Percentiles rank a stretch among this genome's conserved stretches.
phyloP scores from a whole-genome alignment of 1,139 yeast species.

The Zhuliangozyma parablackwelliae region DNA sequence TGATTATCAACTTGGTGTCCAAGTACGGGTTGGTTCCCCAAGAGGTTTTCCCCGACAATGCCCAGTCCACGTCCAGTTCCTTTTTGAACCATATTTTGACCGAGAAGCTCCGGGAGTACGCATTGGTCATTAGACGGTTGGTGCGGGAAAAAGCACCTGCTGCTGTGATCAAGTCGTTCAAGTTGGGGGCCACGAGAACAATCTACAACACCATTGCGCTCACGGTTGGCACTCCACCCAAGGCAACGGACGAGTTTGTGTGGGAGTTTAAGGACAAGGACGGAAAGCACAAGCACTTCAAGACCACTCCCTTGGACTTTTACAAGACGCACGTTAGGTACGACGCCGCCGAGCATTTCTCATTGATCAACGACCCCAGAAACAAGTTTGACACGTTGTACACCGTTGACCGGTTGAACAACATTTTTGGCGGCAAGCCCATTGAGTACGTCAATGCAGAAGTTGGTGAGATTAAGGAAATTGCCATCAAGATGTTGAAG shows the following conservation, averaged over 20 bases:
- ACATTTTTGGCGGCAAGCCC: slow-evolving; percentile 61
- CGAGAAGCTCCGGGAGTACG: slow-evolving; percentile 71
- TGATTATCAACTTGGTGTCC: slow-evolving; percentile 68
- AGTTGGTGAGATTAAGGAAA: slow-evolving; percentile 50
- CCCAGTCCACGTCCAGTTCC: slow-evolving; percentile 55
- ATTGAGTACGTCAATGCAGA: slow-evolving; percentile 68
- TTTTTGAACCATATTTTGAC: slow-evolving; percentile 59
- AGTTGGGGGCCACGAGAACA: slow-evolving; percentile 51
- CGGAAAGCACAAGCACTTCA: slow-evolving; percentile 50
- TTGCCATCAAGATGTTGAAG: slow-evolving; percentile 64
- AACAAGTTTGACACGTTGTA: slow-evolving; percentile 58
- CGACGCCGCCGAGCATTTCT: slow-evolving; percentile 53
- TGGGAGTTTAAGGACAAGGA: slow-evolving; percentile 79
- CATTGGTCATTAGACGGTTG: slow-evolving; percentile 56
- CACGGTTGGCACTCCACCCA: slow-evolving; percentile 75
- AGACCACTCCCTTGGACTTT: slow-evolving; percentile 61
- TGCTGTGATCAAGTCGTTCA: slow-evolving; percentile 23
- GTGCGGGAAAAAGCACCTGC: slow-evolving; percentile 22
- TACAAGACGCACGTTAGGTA: slow-evolving; percentile 51
- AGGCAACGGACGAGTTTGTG: slow-evolving; percentile 56
- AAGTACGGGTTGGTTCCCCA: slow-evolving; percentile 80
- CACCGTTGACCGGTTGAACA: slow-evolving; percentile 69
- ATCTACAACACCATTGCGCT: slow-evolving; percentile 61
- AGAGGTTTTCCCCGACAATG: slow-evolving; percentile 65
- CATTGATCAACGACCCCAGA: slow-evolving; percentile 78